These are phyloP conservation scores for Cicer bijugum DNA, from an alignment of 306 rosid genomes.

Conservation along the genomic window DNA sequence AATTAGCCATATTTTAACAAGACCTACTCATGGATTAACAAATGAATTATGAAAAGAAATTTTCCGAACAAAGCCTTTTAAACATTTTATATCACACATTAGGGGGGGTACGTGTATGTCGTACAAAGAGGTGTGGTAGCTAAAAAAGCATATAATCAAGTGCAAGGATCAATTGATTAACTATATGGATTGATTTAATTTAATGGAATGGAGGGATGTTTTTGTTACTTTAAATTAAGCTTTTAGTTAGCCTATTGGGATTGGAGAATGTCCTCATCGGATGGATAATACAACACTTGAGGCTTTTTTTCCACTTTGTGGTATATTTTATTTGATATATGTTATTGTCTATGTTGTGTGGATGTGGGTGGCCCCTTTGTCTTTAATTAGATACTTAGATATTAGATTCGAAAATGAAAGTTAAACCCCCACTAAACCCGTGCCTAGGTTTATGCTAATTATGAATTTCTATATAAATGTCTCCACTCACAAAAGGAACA, in stretches of 20 bases:
- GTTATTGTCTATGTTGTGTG: constrained; percentile 48
- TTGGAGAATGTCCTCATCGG: constrained; percentile 43
- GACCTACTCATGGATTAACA: background rate
- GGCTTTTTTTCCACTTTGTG: constrained; percentile 29
- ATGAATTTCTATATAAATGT: constrained; percentile 12
- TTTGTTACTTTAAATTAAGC: constrained; percentile 24
- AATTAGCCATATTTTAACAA: constrained; percentile 33
- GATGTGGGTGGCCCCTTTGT: constrained; percentile 50
- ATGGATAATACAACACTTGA: constrained; percentile 35
- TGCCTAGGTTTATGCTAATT: constrained; percentile 46
- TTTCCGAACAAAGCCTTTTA: constrained; percentile 12
- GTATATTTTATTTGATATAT: constrained; percentile 49
- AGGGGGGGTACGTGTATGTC: constrained; percentile 29
- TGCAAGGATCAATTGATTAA: constrained; percentile 14
- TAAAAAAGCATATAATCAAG: constrained; percentile 35
- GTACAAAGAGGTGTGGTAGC: constrained; percentile 25
- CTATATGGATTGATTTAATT: constrained; percentile 15
- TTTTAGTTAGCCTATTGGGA: constrained; percentile 38
- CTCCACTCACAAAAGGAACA: background rate
- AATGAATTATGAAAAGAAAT: constrained; percentile 10
- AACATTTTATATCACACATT: background rate
- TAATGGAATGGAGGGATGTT: constrained; percentile 9
- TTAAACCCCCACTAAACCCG: constrained; percentile 61
- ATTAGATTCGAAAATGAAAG: constrained; percentile 66
- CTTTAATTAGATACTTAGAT: constrained; percentile 51